Conservation (phyloP, 2,329 filamentous ascomycete species). For the Calonectria honghensis region DNA sequence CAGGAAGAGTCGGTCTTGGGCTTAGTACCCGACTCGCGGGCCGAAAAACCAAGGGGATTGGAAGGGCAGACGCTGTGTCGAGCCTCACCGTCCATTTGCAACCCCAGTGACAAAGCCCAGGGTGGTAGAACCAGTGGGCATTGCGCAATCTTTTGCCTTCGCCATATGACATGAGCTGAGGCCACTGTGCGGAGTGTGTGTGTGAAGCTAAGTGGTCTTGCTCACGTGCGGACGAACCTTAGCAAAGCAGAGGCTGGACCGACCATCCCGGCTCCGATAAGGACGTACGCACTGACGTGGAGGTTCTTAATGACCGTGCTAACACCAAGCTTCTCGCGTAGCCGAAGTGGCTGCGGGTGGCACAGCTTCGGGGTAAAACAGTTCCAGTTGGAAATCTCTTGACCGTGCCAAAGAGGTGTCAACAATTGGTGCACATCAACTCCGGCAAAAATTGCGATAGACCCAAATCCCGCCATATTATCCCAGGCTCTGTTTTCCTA, state of each 20-base stretch:
- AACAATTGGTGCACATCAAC: background rate
- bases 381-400: background rate
- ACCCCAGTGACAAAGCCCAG: background rate
- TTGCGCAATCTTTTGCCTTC: slow-evolving; percentile 13
- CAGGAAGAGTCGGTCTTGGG: background rate
- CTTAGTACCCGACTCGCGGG: background rate
- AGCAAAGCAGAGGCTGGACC: background rate
- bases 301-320: background rate
- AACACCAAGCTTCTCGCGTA: background rate
- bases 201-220: slow-evolving; percentile 8
- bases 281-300: slow-evolving; percentile 18
- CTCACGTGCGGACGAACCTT: slow-evolving; percentile 27
- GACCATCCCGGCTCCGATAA: background rate
- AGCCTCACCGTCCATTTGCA: slow-evolving; percentile 15
- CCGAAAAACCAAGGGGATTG: background rate
- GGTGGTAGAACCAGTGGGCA: background rate
- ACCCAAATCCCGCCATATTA: background rate
- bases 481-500: slow-evolving; percentile 1
- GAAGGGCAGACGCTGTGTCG: background rate
- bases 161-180: slow-evolving; percentile 13
- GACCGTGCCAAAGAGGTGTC: background rate
- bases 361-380: slow-evolving; percentile 13
- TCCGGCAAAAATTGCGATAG: background rate
- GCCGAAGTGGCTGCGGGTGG: slow-evolving; percentile 5
- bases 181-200: slow-evolving; percentile 20